Evolutionary conservation across 805 yeast species (phyloP).

Genomic region (Cyberlindnera euphorbiiphila): DNA sequence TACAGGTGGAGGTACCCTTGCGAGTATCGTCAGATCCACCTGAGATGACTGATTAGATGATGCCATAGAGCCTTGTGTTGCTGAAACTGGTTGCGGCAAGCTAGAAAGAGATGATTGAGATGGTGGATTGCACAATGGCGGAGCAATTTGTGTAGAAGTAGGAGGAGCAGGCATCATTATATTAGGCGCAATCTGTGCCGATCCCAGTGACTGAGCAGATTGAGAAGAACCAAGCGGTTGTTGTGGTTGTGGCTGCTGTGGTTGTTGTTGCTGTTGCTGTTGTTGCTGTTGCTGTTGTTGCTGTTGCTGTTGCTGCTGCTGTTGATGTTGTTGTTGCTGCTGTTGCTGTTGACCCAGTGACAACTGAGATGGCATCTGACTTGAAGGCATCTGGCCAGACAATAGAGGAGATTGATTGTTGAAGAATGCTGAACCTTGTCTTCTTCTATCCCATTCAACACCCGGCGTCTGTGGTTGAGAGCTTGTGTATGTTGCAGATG

Average conservation of each 20-base stretch:
- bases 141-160: conserved; percentile 6
- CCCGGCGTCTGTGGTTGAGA: conserved; percentile 41
- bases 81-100: conserved; percentile 10
- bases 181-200: neutral
- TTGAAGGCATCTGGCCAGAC: conserved; percentile 20
- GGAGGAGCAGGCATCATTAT: neutral
- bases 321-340: conserved; percentile 7
- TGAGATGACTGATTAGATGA: conserved; percentile 30
- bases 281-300: conserved; percentile 10
- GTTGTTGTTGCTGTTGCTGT: conserved; percentile 9
- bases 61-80: conserved; percentile 2
- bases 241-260: conserved; percentile 7
- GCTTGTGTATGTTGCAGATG: conserved; percentile 12
- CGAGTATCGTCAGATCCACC: conserved; percentile 66
- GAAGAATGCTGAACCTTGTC: conserved; percentile 53
- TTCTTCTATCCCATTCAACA: conserved; percentile 47
- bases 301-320: conserved; percentile 7
- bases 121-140: conserved; percentile 15
- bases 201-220: conserved; percentile 10
- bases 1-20: conserved; percentile 86
- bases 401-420: conserved; percentile 29
- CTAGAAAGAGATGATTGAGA: conserved; percentile 6
- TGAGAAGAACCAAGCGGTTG: conserved; percentile 12
- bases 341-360: conserved; percentile 16
- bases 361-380: conserved; percentile 25